These are phyloP conservation scores for Tulasnella sp. DNA, from an alignment of 768 basidiomycete species.

Conservation along the genomic window DNA sequence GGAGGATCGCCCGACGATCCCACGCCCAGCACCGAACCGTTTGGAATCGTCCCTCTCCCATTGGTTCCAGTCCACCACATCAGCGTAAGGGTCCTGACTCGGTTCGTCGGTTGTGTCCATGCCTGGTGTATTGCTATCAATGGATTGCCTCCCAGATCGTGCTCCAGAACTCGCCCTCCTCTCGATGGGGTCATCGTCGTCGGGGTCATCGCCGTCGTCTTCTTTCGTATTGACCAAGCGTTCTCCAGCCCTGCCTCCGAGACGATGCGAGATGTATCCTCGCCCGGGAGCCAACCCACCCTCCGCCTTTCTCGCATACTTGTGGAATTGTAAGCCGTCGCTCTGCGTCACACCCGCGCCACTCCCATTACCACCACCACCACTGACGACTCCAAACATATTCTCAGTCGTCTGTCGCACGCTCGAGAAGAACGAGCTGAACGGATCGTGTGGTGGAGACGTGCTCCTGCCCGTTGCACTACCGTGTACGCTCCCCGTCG, in stretches of 20 bases:
- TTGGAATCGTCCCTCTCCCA: conserved; percentile 1
- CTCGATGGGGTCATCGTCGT: not conserved
- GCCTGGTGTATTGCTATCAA: conserved; percentile 9
- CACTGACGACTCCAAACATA: too few species aligned
- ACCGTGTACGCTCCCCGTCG: not conserved
- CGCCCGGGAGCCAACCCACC: not conserved
- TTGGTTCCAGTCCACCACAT: not conserved
- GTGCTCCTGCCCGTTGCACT: not conserved
- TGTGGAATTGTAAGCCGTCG: too few species aligned
- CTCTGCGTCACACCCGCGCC: too few species aligned
- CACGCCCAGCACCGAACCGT: not conserved
- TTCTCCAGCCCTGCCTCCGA: conserved; percentile 7
- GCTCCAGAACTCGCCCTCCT: not conserved
- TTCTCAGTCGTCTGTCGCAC: not conserved
- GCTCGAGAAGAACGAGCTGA: conserved; percentile 2
- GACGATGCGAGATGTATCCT: conserved; percentile 10
- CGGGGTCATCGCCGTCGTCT: not conserved
- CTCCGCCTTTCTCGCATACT: conserved; percentile 7
- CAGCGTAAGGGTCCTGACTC: not conserved
- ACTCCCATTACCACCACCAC: too few species aligned
- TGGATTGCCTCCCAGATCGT: not conserved
- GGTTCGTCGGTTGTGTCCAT: not conserved
- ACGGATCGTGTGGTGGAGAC: conserved; percentile 7
- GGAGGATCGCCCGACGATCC: not conserved
- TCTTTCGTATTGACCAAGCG: not conserved